Conservation (phyloP, 2,329 filamentous ascomycete genomes). For the Botryotinia convoluta region DNA sequence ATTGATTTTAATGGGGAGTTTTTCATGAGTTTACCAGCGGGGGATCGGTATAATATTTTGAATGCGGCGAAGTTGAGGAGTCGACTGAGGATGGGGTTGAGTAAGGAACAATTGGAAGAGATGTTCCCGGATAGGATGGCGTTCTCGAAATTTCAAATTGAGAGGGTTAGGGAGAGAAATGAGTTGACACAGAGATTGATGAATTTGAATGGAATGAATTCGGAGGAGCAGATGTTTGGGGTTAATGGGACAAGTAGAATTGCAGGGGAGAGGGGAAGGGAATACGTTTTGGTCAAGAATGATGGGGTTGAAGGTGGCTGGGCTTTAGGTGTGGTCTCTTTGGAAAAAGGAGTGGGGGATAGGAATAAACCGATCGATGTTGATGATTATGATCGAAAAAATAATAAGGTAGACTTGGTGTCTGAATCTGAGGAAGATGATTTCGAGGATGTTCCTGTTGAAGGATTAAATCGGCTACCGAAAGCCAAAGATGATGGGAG, state of each 20-base stretch:
- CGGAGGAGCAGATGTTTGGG: constrained; percentile 66
- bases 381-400: constrained; percentile 62
- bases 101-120: constrained; percentile 88
- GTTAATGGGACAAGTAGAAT: constrained; percentile 59
- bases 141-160: constrained; percentile 95
- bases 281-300: constrained; percentile 96
- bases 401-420: constrained; percentile 52
- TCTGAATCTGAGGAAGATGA: constrained; percentile 60
- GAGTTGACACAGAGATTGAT: constrained; percentile 92
- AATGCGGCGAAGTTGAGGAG: constrained; percentile 89
- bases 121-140: constrained; percentile 99
- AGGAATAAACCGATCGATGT: constrained; percentile 90
- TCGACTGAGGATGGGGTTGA: constrained; percentile 89
- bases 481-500: constrained; percentile 27
- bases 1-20: constrained; percentile 97
- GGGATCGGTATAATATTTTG: constrained; percentile 94
- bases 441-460: constrained; percentile 41
- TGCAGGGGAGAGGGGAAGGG: constrained; percentile 81
- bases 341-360: constrained; percentile 74
- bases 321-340: constrained; percentile 90
- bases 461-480: constrained; percentile 39
- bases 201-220: constrained; percentile 88
- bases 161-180: constrained; percentile 87
- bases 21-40: constrained; percentile 84
- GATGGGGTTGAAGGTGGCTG: constrained; percentile 93